Evolutionary conservation across 2,329 filamentous ascomycete species (phyloP).

Genomic region (Phyllosticta ampelicida): DNA sequence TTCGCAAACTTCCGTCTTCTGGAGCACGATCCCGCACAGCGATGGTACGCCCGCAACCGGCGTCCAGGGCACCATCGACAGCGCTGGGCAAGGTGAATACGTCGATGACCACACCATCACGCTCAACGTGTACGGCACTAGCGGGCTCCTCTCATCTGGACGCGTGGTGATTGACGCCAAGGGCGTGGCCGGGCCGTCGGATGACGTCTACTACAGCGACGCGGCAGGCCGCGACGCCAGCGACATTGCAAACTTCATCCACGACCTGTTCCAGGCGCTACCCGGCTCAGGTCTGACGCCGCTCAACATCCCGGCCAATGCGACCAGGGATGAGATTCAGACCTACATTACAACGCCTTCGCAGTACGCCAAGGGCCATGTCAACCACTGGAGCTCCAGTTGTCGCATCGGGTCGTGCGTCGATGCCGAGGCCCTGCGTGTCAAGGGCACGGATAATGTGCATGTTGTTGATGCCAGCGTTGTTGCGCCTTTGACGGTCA

Average conservation of each 20-base stretch:
- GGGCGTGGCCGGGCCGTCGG: conserved; percentile 33
- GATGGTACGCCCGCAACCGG: conserved; percentile 29
- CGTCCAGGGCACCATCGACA: conserved; percentile 45
- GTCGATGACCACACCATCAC: conserved; percentile 39
- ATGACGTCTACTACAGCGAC: conserved; percentile 34
- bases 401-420: conserved; percentile 43
- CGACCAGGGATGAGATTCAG: conserved; percentile 38
- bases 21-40: conserved; percentile 35
- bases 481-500: conserved; percentile 41
- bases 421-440: conserved; percentile 33
- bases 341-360: conserved; percentile 41
- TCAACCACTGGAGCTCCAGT: conserved; percentile 45
- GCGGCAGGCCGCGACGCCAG: conserved; percentile 32
- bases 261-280: conserved; percentile 39
- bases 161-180: conserved; percentile 36
- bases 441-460: conserved; percentile 40
- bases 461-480: conserved; percentile 44
- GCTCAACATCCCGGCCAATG: conserved; percentile 37
- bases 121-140: conserved; percentile 48
- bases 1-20: conserved; percentile 44
- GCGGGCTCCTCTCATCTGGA: conserved; percentile 40
- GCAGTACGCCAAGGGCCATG: conserved; percentile 38
- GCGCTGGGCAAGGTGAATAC: conserved; percentile 34
- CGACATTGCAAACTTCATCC: conserved; percentile 41
- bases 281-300: conserved; percentile 34